These are phyloP conservation scores for Tolypocladium sp. DNA, from an alignment of 2,329 filamentous ascomycete genomes.

Conservation along the genomic window DNA sequence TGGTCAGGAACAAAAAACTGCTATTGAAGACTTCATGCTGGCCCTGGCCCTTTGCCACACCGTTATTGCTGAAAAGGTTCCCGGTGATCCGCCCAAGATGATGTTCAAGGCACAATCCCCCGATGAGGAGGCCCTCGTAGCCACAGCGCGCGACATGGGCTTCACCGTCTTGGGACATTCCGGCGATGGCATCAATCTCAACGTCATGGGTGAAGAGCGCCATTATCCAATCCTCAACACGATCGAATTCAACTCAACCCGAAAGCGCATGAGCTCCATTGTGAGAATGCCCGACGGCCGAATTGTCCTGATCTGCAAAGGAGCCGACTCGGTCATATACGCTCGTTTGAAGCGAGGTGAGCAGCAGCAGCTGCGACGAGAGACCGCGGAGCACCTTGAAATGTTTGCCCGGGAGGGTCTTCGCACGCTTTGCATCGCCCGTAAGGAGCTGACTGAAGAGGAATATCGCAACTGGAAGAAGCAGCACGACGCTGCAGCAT, in stretches of 20 bases:
- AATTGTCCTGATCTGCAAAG: constrained; percentile 93
- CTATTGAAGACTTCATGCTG: constrained; percentile 88
- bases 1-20: constrained; percentile 64
- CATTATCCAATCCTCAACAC: constrained; percentile 86
- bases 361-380: constrained; percentile 71
- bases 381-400: constrained; percentile 91
- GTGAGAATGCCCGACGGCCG: constrained; percentile 85
- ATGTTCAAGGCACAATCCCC: constrained; percentile 96
- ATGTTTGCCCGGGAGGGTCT: constrained; percentile 94
- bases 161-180: constrained; percentile 83
- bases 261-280: constrained; percentile 97
- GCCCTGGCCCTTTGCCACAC: constrained; percentile 93
- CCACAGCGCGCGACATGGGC: constrained; percentile 88
- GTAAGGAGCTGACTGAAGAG: constrained; percentile 68
- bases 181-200: constrained; percentile 73
- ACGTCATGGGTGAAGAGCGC: constrained; percentile 76
- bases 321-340: constrained; percentile 95
- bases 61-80: constrained; percentile 81
- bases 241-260: constrained; percentile 92
- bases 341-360: constrained; percentile 77
- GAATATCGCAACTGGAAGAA: constrained; percentile 81
- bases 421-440: constrained; percentile 86
- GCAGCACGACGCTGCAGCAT: constrained; percentile 78
- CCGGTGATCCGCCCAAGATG: constrained; percentile 81
- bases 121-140: constrained; percentile 88